Percentiles rank a stretch among this genome's conserved stretches.
phyloP scores from a whole-genome alignment of 2,329 filamentous ascomycete species.

The Colletotrichum sp. region DNA sequence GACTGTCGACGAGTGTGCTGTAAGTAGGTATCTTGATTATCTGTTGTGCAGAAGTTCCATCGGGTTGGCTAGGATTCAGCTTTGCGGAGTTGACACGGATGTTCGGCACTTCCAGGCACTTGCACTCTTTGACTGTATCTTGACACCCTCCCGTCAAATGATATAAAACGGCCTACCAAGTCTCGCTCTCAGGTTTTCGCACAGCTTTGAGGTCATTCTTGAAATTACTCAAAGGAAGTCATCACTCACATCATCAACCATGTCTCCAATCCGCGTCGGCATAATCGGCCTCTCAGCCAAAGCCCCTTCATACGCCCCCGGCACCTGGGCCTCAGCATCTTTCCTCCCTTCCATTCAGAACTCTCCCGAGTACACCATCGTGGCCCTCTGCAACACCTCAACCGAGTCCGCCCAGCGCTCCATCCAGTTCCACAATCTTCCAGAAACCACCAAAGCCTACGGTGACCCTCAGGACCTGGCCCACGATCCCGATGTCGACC shows the following conservation, averaged over 20 bases:
- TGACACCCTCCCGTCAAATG: neutral
- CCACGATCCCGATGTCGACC: constrained; percentile 53
- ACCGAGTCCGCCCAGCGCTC: constrained; percentile 47
- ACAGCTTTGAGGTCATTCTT: neutral
- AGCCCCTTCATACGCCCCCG: constrained; percentile 46
- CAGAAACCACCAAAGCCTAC: constrained; percentile 49
- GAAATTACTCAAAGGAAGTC: neutral
- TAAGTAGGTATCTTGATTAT: neutral
- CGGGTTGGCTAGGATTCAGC: neutral
- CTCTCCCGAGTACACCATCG: constrained; percentile 49
- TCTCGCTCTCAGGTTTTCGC: neutral
- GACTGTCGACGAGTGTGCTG: neutral
- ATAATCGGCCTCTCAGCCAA: constrained; percentile 63
- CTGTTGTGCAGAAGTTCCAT: neutral
- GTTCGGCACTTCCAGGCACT: neutral
- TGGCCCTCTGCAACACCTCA: constrained; percentile 58
- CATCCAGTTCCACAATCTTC: constrained; percentile 47
- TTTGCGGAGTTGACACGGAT: neutral
- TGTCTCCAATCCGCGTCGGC: constrained; percentile 54
- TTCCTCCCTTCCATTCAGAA: constrained; percentile 61
- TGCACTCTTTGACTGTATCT: neutral
- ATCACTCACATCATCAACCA: neutral
- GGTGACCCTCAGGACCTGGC: constrained; percentile 55
- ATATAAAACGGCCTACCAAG: neutral
- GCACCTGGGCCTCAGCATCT: constrained; percentile 58